Conservation (phyloP, 2,329 filamentous ascomycete genomes). For the Apiospora koreana region DNA sequence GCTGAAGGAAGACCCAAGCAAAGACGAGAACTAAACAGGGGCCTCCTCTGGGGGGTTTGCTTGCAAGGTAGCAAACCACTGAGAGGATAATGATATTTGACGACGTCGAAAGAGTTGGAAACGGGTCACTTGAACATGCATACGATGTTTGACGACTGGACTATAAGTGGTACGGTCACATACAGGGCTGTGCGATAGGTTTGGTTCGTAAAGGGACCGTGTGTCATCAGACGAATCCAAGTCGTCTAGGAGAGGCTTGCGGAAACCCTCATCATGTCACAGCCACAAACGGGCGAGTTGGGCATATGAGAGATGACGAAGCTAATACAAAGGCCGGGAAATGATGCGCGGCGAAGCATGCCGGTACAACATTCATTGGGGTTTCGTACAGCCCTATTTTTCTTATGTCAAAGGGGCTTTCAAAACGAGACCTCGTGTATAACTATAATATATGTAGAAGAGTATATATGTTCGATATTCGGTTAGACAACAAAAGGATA, state of each 20-base stretch:
- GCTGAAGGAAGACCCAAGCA: conserved; percentile 40
- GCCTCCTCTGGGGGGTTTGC: background rate
- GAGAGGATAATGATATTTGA: background rate
- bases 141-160: background rate
- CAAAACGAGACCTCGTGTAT: background rate
- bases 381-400: background rate
- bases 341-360: background rate
- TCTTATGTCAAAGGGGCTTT: background rate
- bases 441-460: background rate
- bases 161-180: background rate
- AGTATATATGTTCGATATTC: background rate
- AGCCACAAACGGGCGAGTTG: background rate
- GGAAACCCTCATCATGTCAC: background rate
- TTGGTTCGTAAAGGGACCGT: too few relatives aligned
- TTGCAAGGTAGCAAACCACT: background rate
- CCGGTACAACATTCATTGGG: background rate
- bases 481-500: background rate
- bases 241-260: background rate
- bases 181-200: background rate
- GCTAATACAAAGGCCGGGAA: background rate
- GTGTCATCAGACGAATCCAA: too few relatives aligned
- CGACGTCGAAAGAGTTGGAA: background rate
- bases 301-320: background rate
- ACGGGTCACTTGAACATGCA: background rate
- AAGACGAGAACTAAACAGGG: conserved; percentile 11